A percentile compares a stretch with the other conserved stretches of the same genome.
phyloP scores from a whole-genome alignment of 179 eudicot species.

The Beta corolliflora region DNA sequence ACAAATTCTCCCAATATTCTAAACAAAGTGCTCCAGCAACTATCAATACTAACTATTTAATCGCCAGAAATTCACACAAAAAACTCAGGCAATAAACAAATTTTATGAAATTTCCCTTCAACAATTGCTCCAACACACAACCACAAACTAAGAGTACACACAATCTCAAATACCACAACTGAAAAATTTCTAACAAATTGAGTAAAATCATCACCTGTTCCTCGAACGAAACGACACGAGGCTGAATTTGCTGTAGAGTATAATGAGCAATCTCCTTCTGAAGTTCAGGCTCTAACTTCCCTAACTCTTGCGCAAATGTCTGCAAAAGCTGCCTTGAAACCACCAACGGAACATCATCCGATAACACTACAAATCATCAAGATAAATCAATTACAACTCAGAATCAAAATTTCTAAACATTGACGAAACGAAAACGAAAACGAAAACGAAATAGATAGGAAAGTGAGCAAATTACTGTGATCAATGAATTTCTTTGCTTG shows the following conservation, averaged over 20 bases:
- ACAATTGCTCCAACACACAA: neutral
- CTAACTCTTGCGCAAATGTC: slow-evolving; percentile 79
- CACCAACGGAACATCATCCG: slow-evolving; percentile 94
- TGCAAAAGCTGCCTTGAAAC: slow-evolving; percentile 93
- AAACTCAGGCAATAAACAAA: too few relatives aligned
- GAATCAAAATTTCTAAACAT: neutral
- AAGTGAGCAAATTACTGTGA: slow-evolving; percentile 49
- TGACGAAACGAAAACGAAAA: neutral
- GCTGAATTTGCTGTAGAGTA: slow-evolving; percentile 90
- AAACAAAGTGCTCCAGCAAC: neutral
- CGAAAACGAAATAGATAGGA: too few relatives aligned
- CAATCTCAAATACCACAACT: too few relatives aligned
- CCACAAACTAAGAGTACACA: too few relatives aligned
- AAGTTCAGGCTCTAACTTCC: slow-evolving; percentile 68
- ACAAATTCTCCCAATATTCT: neutral
- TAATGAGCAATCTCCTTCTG: slow-evolving; percentile 95
- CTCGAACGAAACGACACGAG: slow-evolving; percentile 95
- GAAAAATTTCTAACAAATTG: too few relatives aligned
- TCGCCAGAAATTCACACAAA: too few relatives aligned
- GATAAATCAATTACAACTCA: neutral
- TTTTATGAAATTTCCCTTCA: too few relatives aligned
- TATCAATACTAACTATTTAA: neutral
- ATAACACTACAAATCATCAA: slow-evolving; percentile 56
- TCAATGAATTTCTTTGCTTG: slow-evolving; percentile 83
- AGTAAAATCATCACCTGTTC: slow-evolving; percentile 60